phyloP scores from a whole-genome alignment of 768 basidiomycete species.

The Podaxis rugospora region DNA sequence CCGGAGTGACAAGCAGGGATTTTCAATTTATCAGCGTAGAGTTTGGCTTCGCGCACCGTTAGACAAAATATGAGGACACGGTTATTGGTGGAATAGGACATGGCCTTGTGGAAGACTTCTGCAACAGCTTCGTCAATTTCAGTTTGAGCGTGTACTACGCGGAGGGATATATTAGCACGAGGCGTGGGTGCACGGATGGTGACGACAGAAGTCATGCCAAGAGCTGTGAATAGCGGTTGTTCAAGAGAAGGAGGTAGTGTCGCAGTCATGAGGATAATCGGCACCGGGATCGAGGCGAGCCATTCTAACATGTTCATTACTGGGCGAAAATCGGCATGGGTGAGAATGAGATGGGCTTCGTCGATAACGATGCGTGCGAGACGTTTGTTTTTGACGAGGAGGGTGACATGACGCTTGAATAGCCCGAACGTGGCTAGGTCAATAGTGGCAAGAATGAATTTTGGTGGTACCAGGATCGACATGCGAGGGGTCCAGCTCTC shows the following conservation, averaged over 20 bases:
- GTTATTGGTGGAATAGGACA: background rate
- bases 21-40: background rate
- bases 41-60: background rate
- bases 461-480: background rate
- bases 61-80: background rate
- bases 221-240: background rate
- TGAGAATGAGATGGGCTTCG: slow-evolving; percentile 14
- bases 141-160: background rate
- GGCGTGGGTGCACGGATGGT: background rate
- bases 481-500: background rate
- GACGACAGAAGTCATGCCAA: background rate
- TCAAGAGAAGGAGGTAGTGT: slow-evolving; percentile 13
- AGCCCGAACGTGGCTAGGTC: background rate
- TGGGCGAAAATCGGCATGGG: slow-evolving; percentile 11
- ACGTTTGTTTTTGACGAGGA: background rate
- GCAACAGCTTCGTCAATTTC: background rate
- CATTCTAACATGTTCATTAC: slow-evolving; percentile 12
- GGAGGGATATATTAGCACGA: background rate
- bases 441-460: background rate
- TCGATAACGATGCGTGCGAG: slow-evolving; percentile 14
- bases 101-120: background rate
- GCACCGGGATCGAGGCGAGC: slow-evolving; percentile 8
- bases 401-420: background rate
- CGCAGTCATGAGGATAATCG: slow-evolving; percentile 13
- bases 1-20: background rate